Conservation (phyloP, 225 moss, liverwort and hornwort genomes). For the Takakia lepidozioides region DNA sequence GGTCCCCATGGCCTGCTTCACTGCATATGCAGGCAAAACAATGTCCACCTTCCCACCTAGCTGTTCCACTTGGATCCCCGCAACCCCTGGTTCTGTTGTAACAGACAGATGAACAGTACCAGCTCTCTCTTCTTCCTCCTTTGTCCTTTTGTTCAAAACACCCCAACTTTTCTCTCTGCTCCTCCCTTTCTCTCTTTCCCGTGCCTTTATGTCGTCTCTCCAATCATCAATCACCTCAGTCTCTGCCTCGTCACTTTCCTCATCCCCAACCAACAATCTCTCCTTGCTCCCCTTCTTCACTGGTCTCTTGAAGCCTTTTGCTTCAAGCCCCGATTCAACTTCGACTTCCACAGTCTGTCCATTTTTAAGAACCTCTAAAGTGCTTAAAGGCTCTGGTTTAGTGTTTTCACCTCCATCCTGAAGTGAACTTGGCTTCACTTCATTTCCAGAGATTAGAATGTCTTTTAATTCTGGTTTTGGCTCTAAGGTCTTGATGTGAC, state of each 20-base stretch:
- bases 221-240: constrained; percentile 77
- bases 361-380: constrained; percentile 17
- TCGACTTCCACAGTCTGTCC: constrained; percentile 1
- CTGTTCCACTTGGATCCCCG: constrained; percentile 5
- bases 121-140: constrained; percentile 39
- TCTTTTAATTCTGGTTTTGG: constrained; percentile 28
- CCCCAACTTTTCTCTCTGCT: constrained; percentile 49
- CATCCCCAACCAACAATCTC: constrained; percentile 18
- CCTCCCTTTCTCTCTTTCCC: constrained; percentile 47
- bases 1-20: constrained; percentile 8
- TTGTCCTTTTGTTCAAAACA: constrained; percentile 25
- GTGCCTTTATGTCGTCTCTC: constrained; percentile 72
- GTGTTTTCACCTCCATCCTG: constrained; percentile 38
- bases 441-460: too few relatives aligned
- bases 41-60: constrained; percentile 19
- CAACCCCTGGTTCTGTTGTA: constrained; percentile 1
- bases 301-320: constrained; percentile 39
- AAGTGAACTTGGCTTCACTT: constrained; percentile 24
- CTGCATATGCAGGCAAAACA: neutral
- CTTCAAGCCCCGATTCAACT: constrained; percentile 15
- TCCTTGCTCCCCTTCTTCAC: constrained; percentile 54
- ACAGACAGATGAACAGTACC: neutral
- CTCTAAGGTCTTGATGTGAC: constrained; percentile 25
- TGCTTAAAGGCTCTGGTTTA: constrained; percentile 14
- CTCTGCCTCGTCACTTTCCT: constrained; percentile 49